Percentiles rank a stretch among this genome's conserved stretches.
Conservation (phyloP, 805 yeast genomes). For the Candida krabiensis region DNA sequence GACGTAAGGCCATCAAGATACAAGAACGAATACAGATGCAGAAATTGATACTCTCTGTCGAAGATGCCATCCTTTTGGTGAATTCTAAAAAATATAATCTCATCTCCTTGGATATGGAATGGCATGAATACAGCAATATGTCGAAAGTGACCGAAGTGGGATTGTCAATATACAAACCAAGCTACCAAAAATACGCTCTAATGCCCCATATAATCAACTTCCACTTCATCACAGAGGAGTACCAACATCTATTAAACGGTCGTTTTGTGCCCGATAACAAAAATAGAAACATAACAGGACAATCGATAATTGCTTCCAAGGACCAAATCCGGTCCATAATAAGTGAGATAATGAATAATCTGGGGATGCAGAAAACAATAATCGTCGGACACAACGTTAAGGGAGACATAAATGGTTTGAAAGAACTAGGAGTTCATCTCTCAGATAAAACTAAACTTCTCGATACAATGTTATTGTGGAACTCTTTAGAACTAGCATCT, state of each 20-base stretch:
- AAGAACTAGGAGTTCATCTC: slow-evolving; percentile 14
- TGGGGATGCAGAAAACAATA: slow-evolving; percentile 16
- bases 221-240: slow-evolving; percentile 29
- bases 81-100: slow-evolving; percentile 20
- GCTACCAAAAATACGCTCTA: slow-evolving; percentile 26
- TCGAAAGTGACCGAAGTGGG: slow-evolving; percentile 31
- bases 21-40: not conserved
- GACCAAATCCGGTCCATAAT: slow-evolving; percentile 17
- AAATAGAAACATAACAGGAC: slow-evolving; percentile 27
- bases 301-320: slow-evolving; percentile 22
- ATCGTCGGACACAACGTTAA: slow-evolving; percentile 32
- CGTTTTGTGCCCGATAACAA: slow-evolving; percentile 30
- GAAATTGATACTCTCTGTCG: slow-evolving; percentile 15
- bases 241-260: slow-evolving; percentile 19
- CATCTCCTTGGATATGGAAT: slow-evolving; percentile 31
- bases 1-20: too few species aligned
- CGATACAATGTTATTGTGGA: slow-evolving; percentile 31
- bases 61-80: slow-evolving; percentile 25
- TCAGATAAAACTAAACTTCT: slow-evolving; percentile 23
- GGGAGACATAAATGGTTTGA: slow-evolving; percentile 27
- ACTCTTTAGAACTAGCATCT: slow-evolving; percentile 15
- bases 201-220: slow-evolving; percentile 32
- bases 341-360: slow-evolving; percentile 11
- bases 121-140: slow-evolving; percentile 10
- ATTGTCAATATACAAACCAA: slow-evolving; percentile 30